A percentile compares a stretch with the other conserved stretches of the same genome.
Conservation (phyloP, 352 stramenopile species). For the Globisporangium abappressorium region DNA sequence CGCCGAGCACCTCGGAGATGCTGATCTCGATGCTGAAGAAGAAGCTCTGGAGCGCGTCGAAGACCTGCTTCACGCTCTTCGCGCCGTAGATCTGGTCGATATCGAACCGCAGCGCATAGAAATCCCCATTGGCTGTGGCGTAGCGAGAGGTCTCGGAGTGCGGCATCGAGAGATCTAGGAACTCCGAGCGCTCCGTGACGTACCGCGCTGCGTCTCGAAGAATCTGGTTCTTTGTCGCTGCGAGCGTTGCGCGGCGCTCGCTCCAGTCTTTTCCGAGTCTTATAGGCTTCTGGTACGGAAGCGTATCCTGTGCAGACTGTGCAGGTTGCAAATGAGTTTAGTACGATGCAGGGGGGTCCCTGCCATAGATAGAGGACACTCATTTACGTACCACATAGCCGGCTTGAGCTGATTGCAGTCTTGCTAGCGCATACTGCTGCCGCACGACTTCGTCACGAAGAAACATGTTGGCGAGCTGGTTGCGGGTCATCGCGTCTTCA, state of each 20-base stretch:
- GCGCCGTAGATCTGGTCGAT: constrained; percentile 42
- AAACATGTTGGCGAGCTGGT: background rate
- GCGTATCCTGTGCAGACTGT: background rate
- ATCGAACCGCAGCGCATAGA: constrained; percentile 43
- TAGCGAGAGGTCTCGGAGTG: constrained; percentile 24
- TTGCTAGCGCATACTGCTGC: constrained; percentile 5
- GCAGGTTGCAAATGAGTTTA: background rate
- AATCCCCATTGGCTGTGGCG: constrained; percentile 37
- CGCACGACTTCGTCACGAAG: background rate
- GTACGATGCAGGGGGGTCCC: background rate
- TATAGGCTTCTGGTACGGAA: background rate
- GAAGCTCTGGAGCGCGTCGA: constrained; percentile 52
- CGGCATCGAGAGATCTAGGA: background rate
- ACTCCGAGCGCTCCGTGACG: background rate
- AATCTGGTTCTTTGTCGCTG: background rate
- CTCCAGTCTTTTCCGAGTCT: background rate
- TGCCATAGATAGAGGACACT: no score
- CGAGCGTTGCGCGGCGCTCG: background rate
- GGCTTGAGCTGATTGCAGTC: constrained; percentile 3
- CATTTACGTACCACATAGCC: constrained; percentile 7
- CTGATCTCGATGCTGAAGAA: constrained; percentile 62
- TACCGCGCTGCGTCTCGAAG: background rate
- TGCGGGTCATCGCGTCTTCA: constrained; percentile 21
- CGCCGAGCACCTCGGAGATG: constrained; percentile 45
- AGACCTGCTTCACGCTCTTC: constrained; percentile 38